Evolutionary conservation across 495 filamentous ascomycete species (phyloP).

Genomic region (Podospora didyma): DNA sequence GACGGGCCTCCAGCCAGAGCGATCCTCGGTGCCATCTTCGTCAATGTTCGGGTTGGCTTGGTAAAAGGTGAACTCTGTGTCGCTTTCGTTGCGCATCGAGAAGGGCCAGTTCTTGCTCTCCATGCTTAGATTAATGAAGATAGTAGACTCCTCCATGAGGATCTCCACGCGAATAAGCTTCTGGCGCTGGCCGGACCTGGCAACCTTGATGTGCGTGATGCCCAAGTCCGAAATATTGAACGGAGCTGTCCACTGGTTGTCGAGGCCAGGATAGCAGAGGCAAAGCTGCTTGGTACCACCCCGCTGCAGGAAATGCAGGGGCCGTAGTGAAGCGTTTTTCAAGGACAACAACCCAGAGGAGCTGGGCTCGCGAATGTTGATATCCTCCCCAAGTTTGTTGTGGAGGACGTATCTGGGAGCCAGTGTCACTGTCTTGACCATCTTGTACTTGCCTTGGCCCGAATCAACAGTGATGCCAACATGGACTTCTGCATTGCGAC

Average conservation of each 20-base stretch:
- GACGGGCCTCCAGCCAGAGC: constrained; percentile 82
- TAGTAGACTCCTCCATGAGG: constrained; percentile 83
- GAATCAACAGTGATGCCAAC: constrained; percentile 82
- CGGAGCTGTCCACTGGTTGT: constrained; percentile 96
- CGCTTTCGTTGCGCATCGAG: constrained; percentile 96
- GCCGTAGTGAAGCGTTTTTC: constrained; percentile 69
- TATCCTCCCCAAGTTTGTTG: constrained; percentile 82
- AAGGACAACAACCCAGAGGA: constrained; percentile 78
- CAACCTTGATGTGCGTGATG: constrained; percentile 86
- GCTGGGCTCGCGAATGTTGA: constrained; percentile 81
- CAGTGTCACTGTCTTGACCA: constrained; percentile 92
- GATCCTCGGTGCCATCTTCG: constrained; percentile 80
- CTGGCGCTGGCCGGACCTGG: constrained; percentile 84
- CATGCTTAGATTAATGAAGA: constrained; percentile 86
- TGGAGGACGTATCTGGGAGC: constrained; percentile 91
- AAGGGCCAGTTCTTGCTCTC: constrained; percentile 96
- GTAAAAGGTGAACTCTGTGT: constrained; percentile 91
- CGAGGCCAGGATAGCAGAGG: constrained; percentile 88
- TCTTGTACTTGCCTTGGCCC: constrained; percentile 94
- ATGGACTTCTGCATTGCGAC: constrained; percentile 76
- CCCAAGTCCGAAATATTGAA: constrained; percentile 96
- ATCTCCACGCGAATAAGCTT: constrained; percentile 83
- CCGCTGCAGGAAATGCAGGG: constrained; percentile 81
- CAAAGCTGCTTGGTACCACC: constrained; percentile 80
- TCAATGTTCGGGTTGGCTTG: constrained; percentile 69